Conservation (phyloP, 2,329 filamentous ascomycete genomes). For the Fusarium beomiforme region DNA sequence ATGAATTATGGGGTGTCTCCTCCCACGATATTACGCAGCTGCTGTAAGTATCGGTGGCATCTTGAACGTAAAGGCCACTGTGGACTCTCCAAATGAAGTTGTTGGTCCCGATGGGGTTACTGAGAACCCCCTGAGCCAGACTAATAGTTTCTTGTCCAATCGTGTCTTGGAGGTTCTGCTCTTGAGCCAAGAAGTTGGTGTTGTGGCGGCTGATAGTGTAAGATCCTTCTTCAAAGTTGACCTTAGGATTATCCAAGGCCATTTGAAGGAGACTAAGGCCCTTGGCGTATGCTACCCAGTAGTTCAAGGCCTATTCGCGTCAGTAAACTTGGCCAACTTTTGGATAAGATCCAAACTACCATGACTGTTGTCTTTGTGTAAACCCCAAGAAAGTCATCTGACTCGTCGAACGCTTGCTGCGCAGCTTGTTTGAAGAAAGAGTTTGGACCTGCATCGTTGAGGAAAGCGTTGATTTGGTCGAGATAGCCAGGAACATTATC, state of each 20-base stretch:
- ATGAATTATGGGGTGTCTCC: too few relatives aligned
- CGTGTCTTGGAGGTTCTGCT: not conserved
- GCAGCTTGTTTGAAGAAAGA: not conserved
- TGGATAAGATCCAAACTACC: too few relatives aligned
- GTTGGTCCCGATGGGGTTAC: not conserved
- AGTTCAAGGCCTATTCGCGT: not conserved
- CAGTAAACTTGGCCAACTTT: too few relatives aligned
- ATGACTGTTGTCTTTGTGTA: not conserved
- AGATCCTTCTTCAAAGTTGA: not conserved
- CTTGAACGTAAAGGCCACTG: too few relatives aligned
- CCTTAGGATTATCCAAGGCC: not conserved
- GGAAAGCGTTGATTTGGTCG: not conserved
- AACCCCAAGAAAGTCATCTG: not conserved
- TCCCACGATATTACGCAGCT: too few relatives aligned
- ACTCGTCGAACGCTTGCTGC: not conserved
- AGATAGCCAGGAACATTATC: not conserved
- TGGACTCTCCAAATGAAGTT: not conserved
- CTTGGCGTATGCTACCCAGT: not conserved
- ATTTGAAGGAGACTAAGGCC: not conserved
- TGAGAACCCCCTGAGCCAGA: not conserved
- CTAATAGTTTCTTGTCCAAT: not conserved
- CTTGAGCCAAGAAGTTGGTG: not conserved
- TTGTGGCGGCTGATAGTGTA: not conserved
- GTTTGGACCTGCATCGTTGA: not conserved
- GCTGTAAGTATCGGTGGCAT: not conserved